phyloP scores from a whole-genome alignment of 2,329 filamentous ascomycete species.

The Escovopsis sp. region DNA sequence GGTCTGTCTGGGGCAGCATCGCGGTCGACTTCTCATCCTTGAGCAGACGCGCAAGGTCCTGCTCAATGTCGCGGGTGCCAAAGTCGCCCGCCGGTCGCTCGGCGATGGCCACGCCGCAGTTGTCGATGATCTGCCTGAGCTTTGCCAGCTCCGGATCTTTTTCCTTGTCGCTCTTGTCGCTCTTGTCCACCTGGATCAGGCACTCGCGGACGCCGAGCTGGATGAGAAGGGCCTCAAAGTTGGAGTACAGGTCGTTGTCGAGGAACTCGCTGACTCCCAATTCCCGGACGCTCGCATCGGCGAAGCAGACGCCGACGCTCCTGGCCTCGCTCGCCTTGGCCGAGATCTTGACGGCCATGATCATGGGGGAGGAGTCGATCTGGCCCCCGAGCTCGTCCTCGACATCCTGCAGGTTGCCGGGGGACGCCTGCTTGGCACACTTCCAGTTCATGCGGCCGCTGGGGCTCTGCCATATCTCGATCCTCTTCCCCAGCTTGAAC shows the following conservation, averaged over 20 bases:
- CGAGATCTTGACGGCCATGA: conserved; percentile 84
- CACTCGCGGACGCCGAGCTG: conserved; percentile 94
- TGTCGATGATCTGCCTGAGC: conserved; percentile 76
- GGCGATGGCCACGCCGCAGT: conserved; percentile 78
- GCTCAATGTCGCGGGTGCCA: conserved; percentile 81
- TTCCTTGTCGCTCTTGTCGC: conserved; percentile 61
- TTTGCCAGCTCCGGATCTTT: conserved; percentile 84
- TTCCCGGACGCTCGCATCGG: conserved; percentile 90
- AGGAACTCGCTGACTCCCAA: conserved; percentile 94
- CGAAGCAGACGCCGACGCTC: conserved; percentile 89
- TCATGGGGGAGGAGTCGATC: conserved; percentile 82
- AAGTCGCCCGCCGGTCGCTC: conserved; percentile 69
- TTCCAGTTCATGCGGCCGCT: conserved; percentile 83
- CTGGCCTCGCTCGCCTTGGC: conserved; percentile 76
- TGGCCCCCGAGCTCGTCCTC: conserved; percentile 86
- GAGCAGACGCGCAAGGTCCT: conserved; percentile 75
- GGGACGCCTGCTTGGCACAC: conserved; percentile 78
- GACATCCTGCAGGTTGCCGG: conserved; percentile 90
- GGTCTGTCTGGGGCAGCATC: conserved; percentile 72
- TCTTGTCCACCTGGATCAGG: conserved; percentile 62
- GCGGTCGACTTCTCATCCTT: conserved; percentile 71
- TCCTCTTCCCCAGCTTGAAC: conserved; percentile 75
- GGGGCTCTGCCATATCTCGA: conserved; percentile 76
- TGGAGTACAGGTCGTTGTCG: conserved; percentile 97
- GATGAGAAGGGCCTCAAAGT: conserved; percentile 91